A percentile compares a stretch with the other conserved stretches of the same genome.
Conservation (phyloP, 768 basidiomycete genomes). For the Collybiopsis luxurians region DNA sequence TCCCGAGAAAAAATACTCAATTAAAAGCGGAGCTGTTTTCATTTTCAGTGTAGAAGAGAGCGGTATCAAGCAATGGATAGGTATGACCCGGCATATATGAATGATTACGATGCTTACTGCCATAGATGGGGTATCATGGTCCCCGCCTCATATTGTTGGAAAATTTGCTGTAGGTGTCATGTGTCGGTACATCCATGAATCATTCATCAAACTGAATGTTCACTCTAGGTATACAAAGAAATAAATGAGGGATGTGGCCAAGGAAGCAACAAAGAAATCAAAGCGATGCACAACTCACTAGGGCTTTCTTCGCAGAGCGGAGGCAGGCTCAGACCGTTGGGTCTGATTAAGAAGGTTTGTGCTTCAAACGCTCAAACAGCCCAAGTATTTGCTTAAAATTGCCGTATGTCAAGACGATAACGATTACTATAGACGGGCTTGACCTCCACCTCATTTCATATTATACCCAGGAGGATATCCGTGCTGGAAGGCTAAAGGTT, state of each 20-base stretch:
- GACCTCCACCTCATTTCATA: constrained; percentile 84
- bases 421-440: constrained; percentile 73
- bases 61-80: constrained; percentile 88
- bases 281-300: constrained; percentile 42
- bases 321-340: constrained; percentile 58
- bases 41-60: constrained; percentile 88
- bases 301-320: constrained; percentile 35
- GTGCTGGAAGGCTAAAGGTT: constrained; percentile 61
- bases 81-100: constrained; percentile 35
- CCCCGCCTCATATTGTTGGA: constrained; percentile 81
- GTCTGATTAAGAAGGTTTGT: constrained; percentile 78
- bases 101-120: constrained; percentile 10
- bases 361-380: background rate
- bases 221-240: constrained; percentile 72
- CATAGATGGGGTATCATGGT: constrained; percentile 68
- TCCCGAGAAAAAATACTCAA: constrained; percentile 66
- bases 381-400: background rate
- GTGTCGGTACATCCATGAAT: background rate
- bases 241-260: constrained; percentile 66
- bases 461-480: constrained; percentile 77
- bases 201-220: background rate
- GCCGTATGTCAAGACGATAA: constrained; percentile 62
- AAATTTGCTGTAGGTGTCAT: constrained; percentile 68
- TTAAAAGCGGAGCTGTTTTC: constrained; percentile 71
- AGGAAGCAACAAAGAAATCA: constrained; percentile 45